Base-by-base conservation (phyloP, 208 protist genomes). In the Trypanosoma avium region DNA sequence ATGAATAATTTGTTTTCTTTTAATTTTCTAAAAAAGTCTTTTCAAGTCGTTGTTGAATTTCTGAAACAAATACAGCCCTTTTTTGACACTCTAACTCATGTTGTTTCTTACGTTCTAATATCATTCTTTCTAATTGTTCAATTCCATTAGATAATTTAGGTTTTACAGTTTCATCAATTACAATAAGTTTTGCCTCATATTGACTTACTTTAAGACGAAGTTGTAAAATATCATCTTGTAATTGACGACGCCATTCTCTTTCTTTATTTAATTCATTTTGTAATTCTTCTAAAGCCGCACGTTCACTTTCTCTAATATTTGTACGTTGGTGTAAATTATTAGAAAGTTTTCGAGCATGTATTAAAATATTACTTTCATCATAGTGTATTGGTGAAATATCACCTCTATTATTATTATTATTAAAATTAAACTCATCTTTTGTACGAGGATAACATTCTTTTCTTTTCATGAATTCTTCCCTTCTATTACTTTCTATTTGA, bases 81-180 rank as follows among this genome's bases (percentile, higher is more conserved):
- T 43, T 50, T 32, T 61, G 12, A 15, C 29, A 15, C 27, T 61
- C 62, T n/a, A 43, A 42, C 3, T 35, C 40, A 7, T 59, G 35
- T 42, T 40, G 12, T 15, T 29, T 49, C n/a, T 60, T 64, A 7
- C 57, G 66, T 27, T 65, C 56, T 5, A 19, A 54, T 1, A 65
- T 52, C 29, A 49, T 32, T 29, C 54, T 22, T 33, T 84, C 70
- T 17, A 80, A 48, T 27, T 77, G 60, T 15, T 68, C 62, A 38
- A 70, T 74, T 24, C 62, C 75, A 3, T 63, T 62, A 24, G 52
- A 43, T 13, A 84, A 17, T 33, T 38, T 61, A 46, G 73, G 78
- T 32, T 71, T 70, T 30, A 84, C 47, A 27, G 70, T 72, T 27
- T 73, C 29, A 30, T 75, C 68, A 66, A 84, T 67, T 40, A 80